Percentiles rank a stretch among this genome's conserved stretches.
Conservation (phyloP, 352 stramenopile species). For the Pythium dissimile region DNA sequence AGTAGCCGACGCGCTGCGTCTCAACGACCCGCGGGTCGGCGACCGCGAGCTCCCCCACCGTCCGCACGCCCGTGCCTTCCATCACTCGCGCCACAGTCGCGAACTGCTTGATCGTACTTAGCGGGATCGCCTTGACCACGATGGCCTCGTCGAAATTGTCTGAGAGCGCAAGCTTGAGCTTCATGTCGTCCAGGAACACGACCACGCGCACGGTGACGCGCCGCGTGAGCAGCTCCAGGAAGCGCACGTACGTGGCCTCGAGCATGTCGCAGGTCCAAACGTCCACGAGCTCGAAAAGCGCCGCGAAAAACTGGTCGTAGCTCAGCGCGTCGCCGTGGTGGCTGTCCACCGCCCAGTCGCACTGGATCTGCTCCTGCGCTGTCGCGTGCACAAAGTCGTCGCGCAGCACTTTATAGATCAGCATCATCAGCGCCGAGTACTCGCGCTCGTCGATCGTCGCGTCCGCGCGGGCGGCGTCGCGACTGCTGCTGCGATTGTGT, state of each 20-base stretch:
- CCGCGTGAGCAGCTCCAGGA: constrained; percentile 56
- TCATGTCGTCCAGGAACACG: constrained; percentile 65
- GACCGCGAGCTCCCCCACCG: constrained; percentile 58
- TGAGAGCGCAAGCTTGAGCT: constrained; percentile 65
- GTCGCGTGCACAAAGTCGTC: constrained; percentile 62
- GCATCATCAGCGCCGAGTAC: constrained; percentile 71
- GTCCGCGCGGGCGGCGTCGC: no score
- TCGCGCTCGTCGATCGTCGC: constrained; percentile 46
- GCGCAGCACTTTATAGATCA: constrained; percentile 76
- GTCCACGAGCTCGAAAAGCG: constrained; percentile 76
- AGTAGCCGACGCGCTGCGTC: constrained; percentile 40
- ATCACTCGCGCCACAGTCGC: constrained; percentile 54
- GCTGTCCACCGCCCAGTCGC: constrained; percentile 79
- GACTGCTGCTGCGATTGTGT: constrained; percentile 5
- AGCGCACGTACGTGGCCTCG: constrained; percentile 61
- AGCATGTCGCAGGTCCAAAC: constrained; percentile 80
- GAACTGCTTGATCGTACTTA: constrained; percentile 69
- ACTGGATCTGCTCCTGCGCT: constrained; percentile 59
- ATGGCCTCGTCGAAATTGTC: constrained; percentile 74
- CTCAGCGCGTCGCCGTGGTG: constrained; percentile 46
- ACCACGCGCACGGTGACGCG: constrained; percentile 67
- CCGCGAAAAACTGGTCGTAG: constrained; percentile 63
- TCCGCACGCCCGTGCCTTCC: constrained; percentile 41
- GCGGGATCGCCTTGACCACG: constrained; percentile 70
- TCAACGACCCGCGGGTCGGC: constrained; percentile 58